Conservation (phyloP, 352 stramenopile genomes). For the Pythium volutum region DNA sequence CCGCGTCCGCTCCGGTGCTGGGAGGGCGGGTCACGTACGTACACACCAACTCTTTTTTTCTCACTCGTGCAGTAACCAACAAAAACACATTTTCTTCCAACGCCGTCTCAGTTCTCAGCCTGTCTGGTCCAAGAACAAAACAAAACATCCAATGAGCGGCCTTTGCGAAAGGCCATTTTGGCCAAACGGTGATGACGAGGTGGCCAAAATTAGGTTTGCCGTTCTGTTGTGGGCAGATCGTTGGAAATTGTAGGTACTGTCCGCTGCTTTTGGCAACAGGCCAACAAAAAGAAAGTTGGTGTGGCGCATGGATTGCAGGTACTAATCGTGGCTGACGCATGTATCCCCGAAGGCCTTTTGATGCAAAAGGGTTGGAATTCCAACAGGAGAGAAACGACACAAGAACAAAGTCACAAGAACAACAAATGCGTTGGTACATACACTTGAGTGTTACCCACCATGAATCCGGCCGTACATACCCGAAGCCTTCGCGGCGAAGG, state of each 20-base stretch:
- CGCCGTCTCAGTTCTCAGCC: conserved; percentile 4
- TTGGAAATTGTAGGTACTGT: conserved; percentile 8
- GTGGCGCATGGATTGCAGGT: neutral
- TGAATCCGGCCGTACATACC: too few species aligned
- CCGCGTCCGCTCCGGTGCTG: neutral
- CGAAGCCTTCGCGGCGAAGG: too few species aligned
- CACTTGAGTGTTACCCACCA: too few species aligned
- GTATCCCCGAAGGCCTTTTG: too few species aligned
- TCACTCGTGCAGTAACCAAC: neutral
- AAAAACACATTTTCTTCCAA: neutral
- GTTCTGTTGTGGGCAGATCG: conserved; percentile 2
- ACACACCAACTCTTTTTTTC: conserved; percentile 1
- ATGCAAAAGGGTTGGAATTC: too few species aligned
- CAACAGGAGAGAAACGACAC: too few species aligned
- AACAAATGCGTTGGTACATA: too few species aligned
- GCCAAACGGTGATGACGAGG: neutral
- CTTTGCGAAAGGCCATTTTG: neutral
- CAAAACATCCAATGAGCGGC: neutral
- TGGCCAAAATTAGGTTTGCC: conserved; percentile 2
- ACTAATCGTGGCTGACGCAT: too few species aligned
- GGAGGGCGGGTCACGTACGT: neutral
- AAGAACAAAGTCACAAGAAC: too few species aligned
- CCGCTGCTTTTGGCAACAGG: neutral
- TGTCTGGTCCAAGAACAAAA: conserved; percentile 2
- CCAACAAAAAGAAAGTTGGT: neutral